These are phyloP conservation scores for Malassezia furfur DNA, from an alignment of 1,284 basidiomycete species.

Conservation along the genomic window DNA sequence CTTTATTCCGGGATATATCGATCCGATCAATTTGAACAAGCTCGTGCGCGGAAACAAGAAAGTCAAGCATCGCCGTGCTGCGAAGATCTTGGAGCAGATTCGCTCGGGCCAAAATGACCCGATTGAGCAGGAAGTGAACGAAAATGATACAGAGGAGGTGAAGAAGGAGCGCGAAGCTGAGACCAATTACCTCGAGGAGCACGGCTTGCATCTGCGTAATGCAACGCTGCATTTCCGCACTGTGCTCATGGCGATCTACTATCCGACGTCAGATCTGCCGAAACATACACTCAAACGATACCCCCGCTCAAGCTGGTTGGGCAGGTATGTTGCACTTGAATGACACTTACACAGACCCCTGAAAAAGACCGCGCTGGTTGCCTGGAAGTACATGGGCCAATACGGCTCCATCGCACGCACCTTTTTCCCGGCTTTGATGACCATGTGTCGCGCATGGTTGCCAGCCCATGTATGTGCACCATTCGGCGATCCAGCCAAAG, in stretches of 20 bases:
- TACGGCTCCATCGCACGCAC: conserved; percentile 28
- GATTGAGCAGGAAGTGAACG: neutral
- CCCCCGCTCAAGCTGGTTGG: conserved; percentile 26
- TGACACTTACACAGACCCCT: conserved; percentile 14
- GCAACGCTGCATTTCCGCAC: conserved; percentile 33
- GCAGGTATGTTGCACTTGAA: conserved; percentile 9
- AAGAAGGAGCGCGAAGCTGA: neutral
- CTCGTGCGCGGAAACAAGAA: conserved; percentile 17
- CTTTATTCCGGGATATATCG: conserved; percentile 20
- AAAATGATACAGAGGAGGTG: neutral
- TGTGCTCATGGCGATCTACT: conserved; percentile 38
- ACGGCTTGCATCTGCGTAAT: conserved; percentile 19
- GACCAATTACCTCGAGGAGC: neutral
- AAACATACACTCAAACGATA: conserved; percentile 19
- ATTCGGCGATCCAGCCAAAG: conserved; percentile 24
- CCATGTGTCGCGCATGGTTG: conserved; percentile 20
- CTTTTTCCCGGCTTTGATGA: conserved; percentile 25
- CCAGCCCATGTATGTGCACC: conserved; percentile 24
- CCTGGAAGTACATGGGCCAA: conserved; percentile 31
- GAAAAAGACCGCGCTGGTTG: conserved; percentile 19
- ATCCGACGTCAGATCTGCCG: conserved; percentile 19
- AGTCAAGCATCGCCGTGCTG: conserved; percentile 17
- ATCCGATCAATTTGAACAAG: conserved; percentile 11
- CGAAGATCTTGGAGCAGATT: conserved; percentile 15
- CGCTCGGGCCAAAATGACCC: neutral